A percentile compares a stretch with the other conserved stretches of the same genome.
phyloP scores from a whole-genome alignment of 148 eudicot species.

The Bassia scoparia region DNA sequence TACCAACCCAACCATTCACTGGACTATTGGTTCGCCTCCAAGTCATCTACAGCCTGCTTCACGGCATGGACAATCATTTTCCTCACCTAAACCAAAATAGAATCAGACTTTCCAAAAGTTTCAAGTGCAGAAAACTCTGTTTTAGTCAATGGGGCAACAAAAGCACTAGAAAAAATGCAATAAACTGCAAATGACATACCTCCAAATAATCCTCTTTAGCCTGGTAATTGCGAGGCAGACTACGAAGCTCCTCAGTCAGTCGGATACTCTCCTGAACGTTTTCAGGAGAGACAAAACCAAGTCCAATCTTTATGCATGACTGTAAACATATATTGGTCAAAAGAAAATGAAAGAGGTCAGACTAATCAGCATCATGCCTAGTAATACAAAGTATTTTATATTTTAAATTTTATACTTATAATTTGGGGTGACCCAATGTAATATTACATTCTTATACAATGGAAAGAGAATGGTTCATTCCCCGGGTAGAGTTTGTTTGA shows the following conservation, averaged over 20 bases:
- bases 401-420: not conserved
- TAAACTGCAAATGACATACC: constrained; percentile 16
- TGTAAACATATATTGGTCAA: constrained; percentile 12
- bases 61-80: constrained; percentile 22
- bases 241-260: constrained; percentile 28
- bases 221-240: constrained; percentile 28
- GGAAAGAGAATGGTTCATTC: too few relatives aligned
- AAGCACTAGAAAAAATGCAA: not conserved
- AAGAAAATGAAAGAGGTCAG: not conserved
- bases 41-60: constrained; percentile 12
- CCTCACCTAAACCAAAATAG: constrained; percentile 11
- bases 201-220: constrained; percentile 37
- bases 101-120: not conserved
- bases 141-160: not conserved
- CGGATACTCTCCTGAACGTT: constrained; percentile 31
- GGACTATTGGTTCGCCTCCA: not conserved
- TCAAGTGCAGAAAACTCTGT: not conserved
- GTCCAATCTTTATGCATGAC: constrained; percentile 39
- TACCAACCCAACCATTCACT: not conserved
- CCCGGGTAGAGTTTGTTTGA: too few relatives aligned
- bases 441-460: too few relatives aligned
- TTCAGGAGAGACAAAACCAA: constrained; percentile 36
- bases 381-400: not conserved
- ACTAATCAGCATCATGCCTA: not conserved
- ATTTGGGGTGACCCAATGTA: not conserved